Percentiles rank a stretch among this genome's conserved stretches.
phyloP scores from a whole-genome alignment of 2,329 filamentous ascomycete genomes.

The Fusarium subglutinans region DNA sequence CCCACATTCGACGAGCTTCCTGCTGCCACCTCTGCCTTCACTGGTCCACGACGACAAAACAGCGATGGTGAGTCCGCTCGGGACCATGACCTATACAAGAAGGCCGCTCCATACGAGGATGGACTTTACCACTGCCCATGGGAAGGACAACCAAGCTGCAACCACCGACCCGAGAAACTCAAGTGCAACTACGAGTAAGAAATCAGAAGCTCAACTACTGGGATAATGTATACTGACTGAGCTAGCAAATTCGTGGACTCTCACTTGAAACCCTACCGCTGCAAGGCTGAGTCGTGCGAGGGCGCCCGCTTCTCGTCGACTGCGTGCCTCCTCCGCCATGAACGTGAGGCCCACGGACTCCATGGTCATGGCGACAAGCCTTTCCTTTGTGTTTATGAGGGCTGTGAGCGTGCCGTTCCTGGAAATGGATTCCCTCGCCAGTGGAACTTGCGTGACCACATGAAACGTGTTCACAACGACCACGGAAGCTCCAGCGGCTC shows the following conservation, averaged over 20 bases:
- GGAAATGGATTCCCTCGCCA: conserved; percentile 93
- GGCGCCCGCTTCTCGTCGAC: conserved; percentile 94
- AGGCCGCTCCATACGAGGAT: conserved; percentile 70
- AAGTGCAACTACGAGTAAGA: conserved; percentile 99
- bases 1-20: conserved; percentile 44
- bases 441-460: conserved; percentile 97
- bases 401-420: conserved; percentile 82
- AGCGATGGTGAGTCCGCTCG: conserved; percentile 67
- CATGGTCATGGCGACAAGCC: conserved; percentile 95
- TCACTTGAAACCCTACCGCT: conserved; percentile 94
- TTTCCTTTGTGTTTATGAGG: conserved; percentile 86
- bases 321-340: conserved; percentile 91
- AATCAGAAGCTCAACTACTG: conserved; percentile 16
- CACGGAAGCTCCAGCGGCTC: conserved; percentile 56
- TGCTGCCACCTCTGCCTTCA: conserved; percentile 51
- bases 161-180: conserved; percentile 92
- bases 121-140: conserved; percentile 95
- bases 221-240: conserved; percentile 35
- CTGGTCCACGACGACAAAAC: conserved; percentile 56
- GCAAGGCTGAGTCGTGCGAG: conserved; percentile 85
- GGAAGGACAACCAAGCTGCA: conserved; percentile 76
- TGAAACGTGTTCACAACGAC: conserved; percentile 90
- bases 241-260: conserved; percentile 95
- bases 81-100: conserved; percentile 77
- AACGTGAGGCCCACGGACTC: conserved; percentile 94